Conservation (phyloP, 805 yeast genomes). For the Candida peoriensis region DNA sequence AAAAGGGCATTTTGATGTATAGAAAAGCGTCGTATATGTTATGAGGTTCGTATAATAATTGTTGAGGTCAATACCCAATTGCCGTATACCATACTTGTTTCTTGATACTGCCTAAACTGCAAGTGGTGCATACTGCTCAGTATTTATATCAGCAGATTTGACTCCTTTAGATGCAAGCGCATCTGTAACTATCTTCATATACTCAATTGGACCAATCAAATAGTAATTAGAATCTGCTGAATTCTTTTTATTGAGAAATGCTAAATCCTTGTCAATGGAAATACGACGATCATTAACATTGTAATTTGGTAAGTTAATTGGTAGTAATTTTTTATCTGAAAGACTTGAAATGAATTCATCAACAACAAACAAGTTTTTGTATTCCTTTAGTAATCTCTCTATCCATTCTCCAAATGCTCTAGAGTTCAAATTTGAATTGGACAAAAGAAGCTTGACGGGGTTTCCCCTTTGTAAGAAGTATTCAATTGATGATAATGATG, state of each 20-base stretch:
- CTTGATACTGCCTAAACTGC: constrained; percentile 13
- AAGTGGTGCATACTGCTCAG: constrained; percentile 23
- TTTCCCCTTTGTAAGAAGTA: constrained; percentile 15
- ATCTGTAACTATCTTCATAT: constrained; percentile 11
- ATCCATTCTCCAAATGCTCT: constrained; percentile 15
- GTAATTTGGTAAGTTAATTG: constrained; percentile 4
- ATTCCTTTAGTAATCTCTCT: constrained; percentile 7
- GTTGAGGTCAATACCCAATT: too few relatives aligned
- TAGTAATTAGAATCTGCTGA: constrained; percentile 11
- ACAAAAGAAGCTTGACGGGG: constrained; percentile 11
- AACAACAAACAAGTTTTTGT: constrained; percentile 8
- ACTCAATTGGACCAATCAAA: constrained; percentile 21
- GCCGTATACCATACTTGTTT: background rate
- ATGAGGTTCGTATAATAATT: too few relatives aligned
- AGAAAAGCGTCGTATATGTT: too few relatives aligned
- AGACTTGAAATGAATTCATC: constrained; percentile 11
- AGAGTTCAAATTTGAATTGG: constrained; percentile 8
- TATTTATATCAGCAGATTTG: constrained; percentile 11
- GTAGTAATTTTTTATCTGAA: background rate
- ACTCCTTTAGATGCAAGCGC: constrained; percentile 7
- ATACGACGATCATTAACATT: constrained; percentile 7
- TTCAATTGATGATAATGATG: constrained; percentile 49
- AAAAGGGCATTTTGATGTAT: too few relatives aligned
- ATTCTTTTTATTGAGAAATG: constrained; percentile 7
- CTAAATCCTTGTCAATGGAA: constrained; percentile 1